Evolutionary conservation across 2,329 filamentous ascomycete species (phyloP).

Genomic region (Colletotrichum sojae): DNA sequence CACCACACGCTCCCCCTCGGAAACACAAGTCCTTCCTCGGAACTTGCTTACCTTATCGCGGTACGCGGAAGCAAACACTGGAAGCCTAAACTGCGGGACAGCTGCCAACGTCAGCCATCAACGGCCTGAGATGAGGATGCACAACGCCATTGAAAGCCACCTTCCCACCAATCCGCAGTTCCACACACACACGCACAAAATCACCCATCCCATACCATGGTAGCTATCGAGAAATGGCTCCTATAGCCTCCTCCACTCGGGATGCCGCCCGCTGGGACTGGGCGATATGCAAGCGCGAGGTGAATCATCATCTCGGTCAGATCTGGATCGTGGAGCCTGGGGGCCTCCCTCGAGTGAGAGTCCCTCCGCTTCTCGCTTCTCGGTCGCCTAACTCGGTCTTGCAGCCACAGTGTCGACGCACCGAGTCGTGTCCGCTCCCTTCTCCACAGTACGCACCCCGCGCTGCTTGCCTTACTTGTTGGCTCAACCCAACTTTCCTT

Average conservation of each 20-base stretch:
- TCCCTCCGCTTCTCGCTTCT: no score
- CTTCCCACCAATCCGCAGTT: background rate
- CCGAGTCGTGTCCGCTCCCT: conserved; percentile 12
- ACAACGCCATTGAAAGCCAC: background rate
- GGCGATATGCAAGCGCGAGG: conserved; percentile 22
- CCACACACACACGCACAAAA: no score
- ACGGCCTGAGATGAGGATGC: conserved; percentile 11
- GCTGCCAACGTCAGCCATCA: background rate
- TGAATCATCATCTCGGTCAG: conserved; percentile 24
- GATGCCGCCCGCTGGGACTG: conserved; percentile 9
- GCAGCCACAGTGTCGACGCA: background rate
- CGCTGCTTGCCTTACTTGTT: conserved; percentile 13
- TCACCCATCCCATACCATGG: no score
- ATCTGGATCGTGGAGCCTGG: conserved; percentile 22
- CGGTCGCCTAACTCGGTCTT: no score
- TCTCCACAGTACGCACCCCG: conserved; percentile 4
- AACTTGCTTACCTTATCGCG: conserved; percentile 5
- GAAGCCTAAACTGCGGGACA: background rate
- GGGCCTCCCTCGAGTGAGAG: conserved; percentile 8
- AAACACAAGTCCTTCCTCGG: conserved; percentile 1
- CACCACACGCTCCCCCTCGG: background rate
- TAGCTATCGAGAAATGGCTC: background rate
- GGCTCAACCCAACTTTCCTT: background rate
- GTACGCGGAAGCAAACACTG: background rate
- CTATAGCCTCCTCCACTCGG: conserved; percentile 1